Base-by-base conservation (phyloP, 768 basidiomycete species). In the Pulveroboletus sp. region DNA sequence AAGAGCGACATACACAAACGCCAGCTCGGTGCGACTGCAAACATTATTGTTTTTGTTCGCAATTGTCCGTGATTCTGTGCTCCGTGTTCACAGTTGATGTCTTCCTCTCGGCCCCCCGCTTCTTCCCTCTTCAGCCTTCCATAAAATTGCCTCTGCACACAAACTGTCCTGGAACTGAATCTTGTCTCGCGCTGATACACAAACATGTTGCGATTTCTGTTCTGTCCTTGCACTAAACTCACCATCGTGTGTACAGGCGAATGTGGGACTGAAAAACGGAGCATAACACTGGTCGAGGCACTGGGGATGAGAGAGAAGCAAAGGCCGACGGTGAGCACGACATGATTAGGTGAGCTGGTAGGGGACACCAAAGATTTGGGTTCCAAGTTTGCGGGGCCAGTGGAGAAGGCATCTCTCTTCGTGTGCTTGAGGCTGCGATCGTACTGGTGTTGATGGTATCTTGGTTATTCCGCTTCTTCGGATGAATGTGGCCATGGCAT, bases 231-330 rank as follows among this genome's bases (percentile, higher is more conserved):
- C 15, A 59, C 54, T 5, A 60, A 54, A 36, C 71, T 76, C 39
- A 65, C 70, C 39, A 71, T 84, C 8, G 86, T 87, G 56, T 99
- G 96, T 62, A 81, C 82, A 14, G 84, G 79, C 39, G 91, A 95
- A 39, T 99, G 96, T 58, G 75, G 73, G 33, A 74, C 92, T 43
- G 88, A 85, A 39, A 89, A 94, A 64, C 80, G 96, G 10, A 97
- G 96, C 58, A 89, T 85, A 0, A 73, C 82, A 32, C 69, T 99
- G 8, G 96, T 96, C 1, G 92, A 93, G 35, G 96, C 96, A 2
- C 69, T 99, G 5, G 93, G 94, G 0, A 95, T 99, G 59, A 84
- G 71, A 35, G 67, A 77, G 14, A 69, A 64, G 7, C 70, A 73
- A 15, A 77, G 73, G 5, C 7, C 35, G 8, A 15, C 67, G 69